Evolutionary conservation across 2,329 filamentous ascomycete genomes (phyloP).

Genomic region (Cucurbitaria berberidis): DNA sequence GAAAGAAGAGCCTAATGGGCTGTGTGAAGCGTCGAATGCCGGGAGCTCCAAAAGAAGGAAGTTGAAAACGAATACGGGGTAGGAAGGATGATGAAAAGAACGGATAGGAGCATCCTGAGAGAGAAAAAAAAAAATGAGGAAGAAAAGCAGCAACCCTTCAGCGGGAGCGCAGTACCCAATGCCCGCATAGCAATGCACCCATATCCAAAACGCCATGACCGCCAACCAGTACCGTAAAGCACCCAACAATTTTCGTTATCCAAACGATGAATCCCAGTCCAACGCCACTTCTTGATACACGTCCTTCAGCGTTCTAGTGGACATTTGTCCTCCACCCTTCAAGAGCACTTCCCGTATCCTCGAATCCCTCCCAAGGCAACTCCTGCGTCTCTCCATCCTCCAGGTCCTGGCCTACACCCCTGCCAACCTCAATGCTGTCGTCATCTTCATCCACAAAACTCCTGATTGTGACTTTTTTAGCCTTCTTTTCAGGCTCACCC

Average conservation of each 20-base stretch:
- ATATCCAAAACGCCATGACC: slow-evolving; percentile 1
- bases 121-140: not conserved
- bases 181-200: slow-evolving; percentile 4
- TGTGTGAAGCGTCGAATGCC: not conserved
- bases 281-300: not conserved
- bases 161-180: slow-evolving; percentile 5
- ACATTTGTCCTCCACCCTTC: slow-evolving; percentile 19
- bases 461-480: slow-evolving; percentile 48
- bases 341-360: slow-evolving; percentile 25
- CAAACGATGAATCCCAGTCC: not conserved
- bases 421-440: slow-evolving; percentile 27
- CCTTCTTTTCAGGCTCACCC: slow-evolving; percentile 35
- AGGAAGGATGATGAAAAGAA: not conserved
- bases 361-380: slow-evolving; percentile 50
- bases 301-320: slow-evolving; percentile 4
- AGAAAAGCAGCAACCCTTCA: not conserved
- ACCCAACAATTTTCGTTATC: not conserved
- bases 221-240: not conserved
- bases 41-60: not conserved
- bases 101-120: not conserved
- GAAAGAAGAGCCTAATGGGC: not conserved
- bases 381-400: slow-evolving; percentile 41
- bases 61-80: not conserved
- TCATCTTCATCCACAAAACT: slow-evolving; percentile 42
- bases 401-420: slow-evolving; percentile 6